Evolutionary conservation across 23 red algal species (phyloP).

Genomic region (Pyropia yezoensis): DNA sequence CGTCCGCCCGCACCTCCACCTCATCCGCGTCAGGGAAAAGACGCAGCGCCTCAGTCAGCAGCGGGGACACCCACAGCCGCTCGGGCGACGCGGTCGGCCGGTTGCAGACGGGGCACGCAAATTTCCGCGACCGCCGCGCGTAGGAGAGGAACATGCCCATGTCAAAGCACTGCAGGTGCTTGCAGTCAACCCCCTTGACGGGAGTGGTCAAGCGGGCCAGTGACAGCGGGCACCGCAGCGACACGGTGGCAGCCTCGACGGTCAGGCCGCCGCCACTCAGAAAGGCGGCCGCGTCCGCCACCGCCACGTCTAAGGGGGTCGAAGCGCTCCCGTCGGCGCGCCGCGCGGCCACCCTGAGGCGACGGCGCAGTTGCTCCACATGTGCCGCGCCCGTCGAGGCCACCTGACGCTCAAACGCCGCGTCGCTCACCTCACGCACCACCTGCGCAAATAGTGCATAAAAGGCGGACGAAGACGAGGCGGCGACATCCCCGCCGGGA

Average conservation of each 20-base stretch:
- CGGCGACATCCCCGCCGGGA: too few species aligned
- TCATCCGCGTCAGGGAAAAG: constrained; percentile 35
- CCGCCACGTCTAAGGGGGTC: too few species aligned
- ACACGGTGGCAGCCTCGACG: constrained; percentile 10
- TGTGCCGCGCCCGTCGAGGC: too few species aligned
- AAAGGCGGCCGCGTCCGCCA: too few species aligned
- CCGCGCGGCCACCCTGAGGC: too few species aligned
- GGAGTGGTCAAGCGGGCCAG: constrained; percentile 44
- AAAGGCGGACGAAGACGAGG: constrained; percentile 5
- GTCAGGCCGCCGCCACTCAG: too few species aligned
- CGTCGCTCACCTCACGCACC: too few species aligned
- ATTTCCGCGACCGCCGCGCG: constrained; percentile 31
- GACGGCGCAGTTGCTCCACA: too few species aligned
- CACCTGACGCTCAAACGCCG: too few species aligned
- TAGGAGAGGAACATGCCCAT: constrained; percentile 47
- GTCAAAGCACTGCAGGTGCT: constrained; percentile 78
- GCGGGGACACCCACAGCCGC: constrained; percentile 32
- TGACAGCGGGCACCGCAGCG: constrained; percentile 47
- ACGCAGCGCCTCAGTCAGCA: constrained; percentile 14
- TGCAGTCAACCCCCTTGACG: constrained; percentile 43
- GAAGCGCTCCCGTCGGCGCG: too few species aligned
- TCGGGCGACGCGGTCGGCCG: constrained; percentile 21
- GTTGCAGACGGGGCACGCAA: constrained; percentile 64
- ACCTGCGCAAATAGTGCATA: constrained; percentile 6
- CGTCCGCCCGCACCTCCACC: constrained; percentile 27